phyloP scores from a whole-genome alignment of 352 stramenopile genomes.

The Phytophthora macrochlamydospora region DNA sequence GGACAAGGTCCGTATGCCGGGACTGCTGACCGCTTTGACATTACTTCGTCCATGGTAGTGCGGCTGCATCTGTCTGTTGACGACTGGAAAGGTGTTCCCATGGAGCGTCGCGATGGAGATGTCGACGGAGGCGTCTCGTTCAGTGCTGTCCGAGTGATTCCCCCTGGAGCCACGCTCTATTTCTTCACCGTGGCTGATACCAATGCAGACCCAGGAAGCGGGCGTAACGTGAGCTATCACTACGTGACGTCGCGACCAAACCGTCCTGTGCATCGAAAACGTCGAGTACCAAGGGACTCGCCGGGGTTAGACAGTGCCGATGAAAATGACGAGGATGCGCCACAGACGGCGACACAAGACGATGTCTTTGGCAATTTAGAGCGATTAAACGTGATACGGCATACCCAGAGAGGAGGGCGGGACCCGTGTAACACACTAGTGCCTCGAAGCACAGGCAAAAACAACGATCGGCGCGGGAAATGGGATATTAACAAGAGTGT shows the following conservation, averaged over 20 bases:
- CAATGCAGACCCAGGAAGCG: slow-evolving; percentile 21
- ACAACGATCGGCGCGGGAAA: slow-evolving; percentile 38
- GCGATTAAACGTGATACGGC: slow-evolving; percentile 62
- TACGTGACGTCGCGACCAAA: slow-evolving; percentile 41
- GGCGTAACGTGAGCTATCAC: slow-evolving; percentile 40
- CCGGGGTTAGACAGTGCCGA: slow-evolving; percentile 8
- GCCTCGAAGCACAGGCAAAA: slow-evolving; percentile 55
- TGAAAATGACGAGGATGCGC: slow-evolving; percentile 19
- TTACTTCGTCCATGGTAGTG: slow-evolving; percentile 46
- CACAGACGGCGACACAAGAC: slow-evolving; percentile 4
- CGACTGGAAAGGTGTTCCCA: slow-evolving; percentile 69
- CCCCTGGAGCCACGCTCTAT: slow-evolving; percentile 76
- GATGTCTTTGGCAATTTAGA: slow-evolving; percentile 40
- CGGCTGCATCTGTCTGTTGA: slow-evolving; percentile 71
- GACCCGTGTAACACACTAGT: slow-evolving; percentile 79
- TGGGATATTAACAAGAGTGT: slow-evolving; percentile 88
- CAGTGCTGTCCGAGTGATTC: slow-evolving; percentile 63
- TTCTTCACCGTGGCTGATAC: slow-evolving; percentile 64
- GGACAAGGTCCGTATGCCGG: slow-evolving; percentile 45
- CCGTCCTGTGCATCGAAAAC: slow-evolving; percentile 25
- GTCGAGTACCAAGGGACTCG: slow-evolving; percentile 6
- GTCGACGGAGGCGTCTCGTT: slow-evolving; percentile 46
- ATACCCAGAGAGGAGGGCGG: slow-evolving; percentile 51
- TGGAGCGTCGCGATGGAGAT: slow-evolving; percentile 54
- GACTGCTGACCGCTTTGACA: slow-evolving; percentile 31